Conservation (phyloP, 306 rosid genomes). For the Hippophae tibetana region DNA sequence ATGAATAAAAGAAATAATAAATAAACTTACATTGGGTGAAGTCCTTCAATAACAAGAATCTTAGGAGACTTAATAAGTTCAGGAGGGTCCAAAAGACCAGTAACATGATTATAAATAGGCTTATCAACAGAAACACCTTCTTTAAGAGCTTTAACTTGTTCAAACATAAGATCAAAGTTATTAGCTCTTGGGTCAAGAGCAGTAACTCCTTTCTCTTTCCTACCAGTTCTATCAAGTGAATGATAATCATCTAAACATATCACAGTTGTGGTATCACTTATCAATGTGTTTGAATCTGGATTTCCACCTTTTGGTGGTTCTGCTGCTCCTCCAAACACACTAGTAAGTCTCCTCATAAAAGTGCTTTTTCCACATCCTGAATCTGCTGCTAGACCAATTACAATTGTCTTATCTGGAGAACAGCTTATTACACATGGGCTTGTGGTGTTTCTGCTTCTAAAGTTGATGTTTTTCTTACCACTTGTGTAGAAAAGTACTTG, state of each 20-base stretch:
- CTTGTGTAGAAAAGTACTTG: conserved; percentile 64
- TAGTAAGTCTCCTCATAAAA: conserved; percentile 93
- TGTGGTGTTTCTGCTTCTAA: conserved; percentile 4
- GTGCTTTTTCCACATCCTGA: conserved; percentile 98
- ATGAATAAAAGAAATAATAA: background rate
- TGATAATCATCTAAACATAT: conserved; percentile 96
- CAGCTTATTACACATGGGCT: conserved; percentile 53
- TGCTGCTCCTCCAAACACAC: conserved; percentile 94
- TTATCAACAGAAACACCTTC: conserved; percentile 63
- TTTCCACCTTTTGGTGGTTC: conserved; percentile 94
- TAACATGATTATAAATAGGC: conserved; percentile 87
- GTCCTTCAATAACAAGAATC: conserved; percentile 93
- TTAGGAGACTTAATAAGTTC: conserved; percentile 91
- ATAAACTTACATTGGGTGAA: conserved; percentile 86
- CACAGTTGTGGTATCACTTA: conserved; percentile 93
- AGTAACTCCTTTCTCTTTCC: conserved; percentile 89
- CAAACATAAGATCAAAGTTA: conserved; percentile 89
- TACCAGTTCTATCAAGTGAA: conserved; percentile 83
- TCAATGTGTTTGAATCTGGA: conserved; percentile 92
- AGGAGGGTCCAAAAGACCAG: conserved; percentile 94
- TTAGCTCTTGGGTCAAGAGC: conserved; percentile 97
- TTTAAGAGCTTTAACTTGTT: conserved; percentile 86
- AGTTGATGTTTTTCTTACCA: conserved; percentile 17
- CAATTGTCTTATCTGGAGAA: conserved; percentile 52
- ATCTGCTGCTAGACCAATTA: conserved; percentile 95